phyloP scores from a whole-genome alignment of 2,329 filamentous ascomycete species.

The Aspergillus calidoustus region DNA sequence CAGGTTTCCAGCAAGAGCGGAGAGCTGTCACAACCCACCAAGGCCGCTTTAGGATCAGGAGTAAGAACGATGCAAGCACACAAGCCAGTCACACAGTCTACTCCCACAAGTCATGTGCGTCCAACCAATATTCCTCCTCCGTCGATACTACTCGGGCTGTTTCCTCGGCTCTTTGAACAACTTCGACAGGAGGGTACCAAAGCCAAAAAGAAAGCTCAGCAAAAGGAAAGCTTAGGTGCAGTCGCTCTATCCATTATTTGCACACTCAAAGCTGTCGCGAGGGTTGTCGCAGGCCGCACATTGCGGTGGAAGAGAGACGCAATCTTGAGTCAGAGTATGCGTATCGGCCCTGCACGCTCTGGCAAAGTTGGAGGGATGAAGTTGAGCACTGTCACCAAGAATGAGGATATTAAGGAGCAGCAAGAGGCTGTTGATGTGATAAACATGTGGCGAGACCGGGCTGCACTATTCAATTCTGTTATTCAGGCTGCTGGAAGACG shows the following conservation, averaged over 20 bases:
- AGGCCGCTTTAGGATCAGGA: background rate
- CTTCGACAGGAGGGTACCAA: slow-evolving; percentile 69
- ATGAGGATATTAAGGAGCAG: slow-evolving; percentile 80
- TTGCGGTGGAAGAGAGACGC: slow-evolving; percentile 89
- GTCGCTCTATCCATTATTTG: slow-evolving; percentile 33
- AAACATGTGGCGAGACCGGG: slow-evolving; percentile 72
- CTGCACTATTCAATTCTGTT: slow-evolving; percentile 74
- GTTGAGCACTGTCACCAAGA: slow-evolving; percentile 80
- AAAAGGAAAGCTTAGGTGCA: slow-evolving; percentile 31
- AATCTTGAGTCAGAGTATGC: slow-evolving; percentile 83
- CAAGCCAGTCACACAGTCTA: background rate
- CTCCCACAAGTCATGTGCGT: slow-evolving; percentile 49
- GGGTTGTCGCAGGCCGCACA: slow-evolving; percentile 81
- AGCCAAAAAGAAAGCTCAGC: slow-evolving; percentile 63
- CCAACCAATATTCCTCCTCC: slow-evolving; percentile 90
- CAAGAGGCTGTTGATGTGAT: slow-evolving; percentile 81
- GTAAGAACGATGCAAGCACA: background rate
- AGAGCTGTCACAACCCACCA: background rate
- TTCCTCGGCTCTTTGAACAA: slow-evolving; percentile 71
- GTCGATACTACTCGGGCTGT: slow-evolving; percentile 76
- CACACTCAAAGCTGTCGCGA: slow-evolving; percentile 65
- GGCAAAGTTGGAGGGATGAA: slow-evolving; percentile 86
- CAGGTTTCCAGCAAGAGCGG: background rate
- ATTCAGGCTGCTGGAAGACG: slow-evolving; percentile 42
- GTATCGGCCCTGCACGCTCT: slow-evolving; percentile 74